phyloP scores from a whole-genome alignment of 2,329 filamentous ascomycete genomes.

The Endoconidiophora polonica region DNA sequence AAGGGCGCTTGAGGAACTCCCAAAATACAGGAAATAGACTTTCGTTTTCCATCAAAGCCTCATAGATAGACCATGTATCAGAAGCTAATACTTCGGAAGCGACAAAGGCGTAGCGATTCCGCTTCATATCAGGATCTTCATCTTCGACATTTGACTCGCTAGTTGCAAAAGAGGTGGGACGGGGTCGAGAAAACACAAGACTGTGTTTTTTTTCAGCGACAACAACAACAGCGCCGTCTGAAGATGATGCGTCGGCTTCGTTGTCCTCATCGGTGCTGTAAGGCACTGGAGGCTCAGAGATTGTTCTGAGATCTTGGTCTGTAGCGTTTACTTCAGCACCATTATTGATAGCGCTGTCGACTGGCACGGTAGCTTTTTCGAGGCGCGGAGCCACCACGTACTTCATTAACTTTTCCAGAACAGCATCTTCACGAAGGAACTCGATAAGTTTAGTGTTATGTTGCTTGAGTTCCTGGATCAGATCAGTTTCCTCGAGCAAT shows the following conservation, averaged over 20 bases:
- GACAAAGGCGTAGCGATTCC: slow-evolving; percentile 85
- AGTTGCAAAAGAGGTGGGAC: slow-evolving; percentile 34
- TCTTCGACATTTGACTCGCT: slow-evolving; percentile 33
- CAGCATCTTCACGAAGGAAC: slow-evolving; percentile 74
- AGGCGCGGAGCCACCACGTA: slow-evolving; percentile 75
- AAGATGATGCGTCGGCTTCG: not conserved
- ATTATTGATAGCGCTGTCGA: slow-evolving; percentile 41
- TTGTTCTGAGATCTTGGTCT: slow-evolving; percentile 30
- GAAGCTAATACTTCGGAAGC: slow-evolving; percentile 87
- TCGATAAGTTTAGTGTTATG: slow-evolving; percentile 97
- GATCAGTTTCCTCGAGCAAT: slow-evolving; percentile 83
- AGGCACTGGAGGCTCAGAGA: not conserved
- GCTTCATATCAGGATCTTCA: slow-evolving; percentile 76
- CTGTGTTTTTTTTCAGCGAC: slow-evolving; percentile 16
- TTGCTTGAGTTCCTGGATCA: slow-evolving; percentile 95
- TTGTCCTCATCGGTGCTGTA: slow-evolving; percentile 20
- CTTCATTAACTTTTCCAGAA: slow-evolving; percentile 70
- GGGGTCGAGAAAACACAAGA: slow-evolving; percentile 32
- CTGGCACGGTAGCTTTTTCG: slow-evolving; percentile 27
- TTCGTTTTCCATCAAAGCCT: slow-evolving; percentile 75
- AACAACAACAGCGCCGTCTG: slow-evolving; percentile 8
- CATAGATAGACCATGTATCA: slow-evolving; percentile 92
- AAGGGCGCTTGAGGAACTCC: slow-evolving; percentile 69
- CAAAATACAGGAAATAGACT: slow-evolving; percentile 70
- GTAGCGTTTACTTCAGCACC: slow-evolving; percentile 34